Base-by-base conservation (phyloP, 345 rosid genomes). In the Brassica rapa region DNA sequence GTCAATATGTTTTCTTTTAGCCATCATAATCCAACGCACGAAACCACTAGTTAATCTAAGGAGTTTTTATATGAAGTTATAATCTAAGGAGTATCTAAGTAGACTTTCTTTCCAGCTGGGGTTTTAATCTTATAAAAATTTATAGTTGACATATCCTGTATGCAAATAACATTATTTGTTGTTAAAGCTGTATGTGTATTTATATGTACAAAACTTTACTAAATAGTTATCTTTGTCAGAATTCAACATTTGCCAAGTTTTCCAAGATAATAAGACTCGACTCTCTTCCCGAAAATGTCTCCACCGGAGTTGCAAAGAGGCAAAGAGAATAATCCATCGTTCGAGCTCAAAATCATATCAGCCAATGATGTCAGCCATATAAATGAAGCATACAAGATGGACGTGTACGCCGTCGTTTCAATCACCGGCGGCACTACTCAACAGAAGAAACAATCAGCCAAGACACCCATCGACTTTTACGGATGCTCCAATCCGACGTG, bases 401-500 rank as follows among this genome's bases (percentile, higher is more conserved):
- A 88, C 62, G 90, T 86, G 1, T 91, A 89, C 83, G 88, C 79
- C 41, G 79, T 83, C 69, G 85, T 84, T 80, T 83, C 87, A 5
- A 66, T 89, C 79, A 14, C 75, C 35, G 88, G 88, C 30, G 90
- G 77, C 67, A 27, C 51, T 41, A 19, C 39, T n/a, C 70, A 56
- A 41, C 51, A 66, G 23, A 77, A 66, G 23, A 77, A 79, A 56
- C 88, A 87, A 71, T 2, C 43, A n/a, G 76, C 76, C 43, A 87
- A 83, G 62, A 83, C 92, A 14, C 82, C 78, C 0, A 83, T 87
- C 0, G 82, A 88, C 57, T 66, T 0, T 6, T 0, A 74, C 11
- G 84, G 93, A 16, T 90, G 91, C 10, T 76, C 75, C 57, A 81
- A 84, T 64, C 96, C 98, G 3, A 78, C 81, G 11, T 93, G 96